phyloP scores from a whole-genome alignment of 2,329 filamentous ascomycete genomes.

The Cercospora sesami region DNA sequence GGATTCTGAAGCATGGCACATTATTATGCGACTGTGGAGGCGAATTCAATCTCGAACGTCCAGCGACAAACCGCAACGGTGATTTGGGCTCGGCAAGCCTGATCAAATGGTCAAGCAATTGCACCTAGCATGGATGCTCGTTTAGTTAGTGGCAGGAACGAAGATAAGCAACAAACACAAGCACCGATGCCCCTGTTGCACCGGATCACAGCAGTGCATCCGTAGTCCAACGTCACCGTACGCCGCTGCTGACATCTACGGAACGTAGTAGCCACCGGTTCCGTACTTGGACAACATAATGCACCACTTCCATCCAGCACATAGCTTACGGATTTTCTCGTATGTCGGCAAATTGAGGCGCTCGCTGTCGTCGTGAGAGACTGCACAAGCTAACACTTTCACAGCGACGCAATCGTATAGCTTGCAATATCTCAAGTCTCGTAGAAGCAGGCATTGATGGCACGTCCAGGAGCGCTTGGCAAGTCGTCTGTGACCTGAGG shows the following conservation, averaged over 20 bases:
- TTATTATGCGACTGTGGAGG: background rate
- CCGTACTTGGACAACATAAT: background rate
- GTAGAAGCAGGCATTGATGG: background rate
- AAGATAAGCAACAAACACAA: background rate
- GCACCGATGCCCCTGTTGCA: background rate
- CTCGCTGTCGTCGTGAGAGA: background rate
- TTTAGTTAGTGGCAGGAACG: background rate
- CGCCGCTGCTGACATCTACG: background rate
- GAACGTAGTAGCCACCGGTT: background rate
- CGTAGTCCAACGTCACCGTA: background rate
- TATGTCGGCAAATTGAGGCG: background rate
- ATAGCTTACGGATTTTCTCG: background rate
- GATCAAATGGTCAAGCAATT: background rate
- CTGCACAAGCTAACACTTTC: background rate
- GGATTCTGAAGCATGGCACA: background rate
- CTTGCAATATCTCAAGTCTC: background rate
- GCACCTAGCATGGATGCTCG: background rate
- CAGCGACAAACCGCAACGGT: background rate
- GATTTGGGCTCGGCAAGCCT: background rate
- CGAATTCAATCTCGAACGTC: background rate
- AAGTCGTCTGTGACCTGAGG: background rate
- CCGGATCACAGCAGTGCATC: background rate
- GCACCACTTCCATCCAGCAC: background rate
- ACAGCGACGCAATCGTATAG: background rate
- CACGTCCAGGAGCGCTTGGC: background rate